Percentiles rank a stretch among this genome's conserved stretches.
Evolutionary conservation across 2,329 filamentous ascomycete genomes (phyloP).

Genomic region (Mollisia scopiformis): DNA sequence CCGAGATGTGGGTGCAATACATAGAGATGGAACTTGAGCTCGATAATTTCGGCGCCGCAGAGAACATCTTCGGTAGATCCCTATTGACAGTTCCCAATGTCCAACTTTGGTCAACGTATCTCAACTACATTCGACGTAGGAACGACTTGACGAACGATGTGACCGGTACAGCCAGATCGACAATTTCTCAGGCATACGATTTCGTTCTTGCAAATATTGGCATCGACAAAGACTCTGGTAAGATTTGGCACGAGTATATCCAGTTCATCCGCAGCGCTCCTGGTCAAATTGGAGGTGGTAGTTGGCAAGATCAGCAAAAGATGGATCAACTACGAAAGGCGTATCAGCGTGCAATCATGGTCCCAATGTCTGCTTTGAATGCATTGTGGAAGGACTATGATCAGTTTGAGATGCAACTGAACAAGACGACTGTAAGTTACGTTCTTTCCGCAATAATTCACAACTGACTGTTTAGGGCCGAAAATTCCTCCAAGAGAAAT

Average conservation of each 20-base stretch:
- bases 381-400: conserved; percentile 97
- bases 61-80: conserved; percentile 81
- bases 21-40: conserved; percentile 87
- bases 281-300: conserved; percentile 79
- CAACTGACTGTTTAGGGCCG: conserved; percentile 64
- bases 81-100: conserved; percentile 81
- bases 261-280: conserved; percentile 89
- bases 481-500: conserved; percentile 92
- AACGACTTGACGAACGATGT: conserved; percentile 86
- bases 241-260: conserved; percentile 93
- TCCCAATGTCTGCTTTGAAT: conserved; percentile 84
- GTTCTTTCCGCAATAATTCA: background rate
- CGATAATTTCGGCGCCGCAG: conserved; percentile 79
- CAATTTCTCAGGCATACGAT: conserved; percentile 86
- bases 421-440: conserved; percentile 83
- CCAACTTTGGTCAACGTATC: conserved; percentile 87
- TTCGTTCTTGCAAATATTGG: conserved; percentile 90
- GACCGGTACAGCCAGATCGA: conserved; percentile 74
- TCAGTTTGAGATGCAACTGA: conserved; percentile 90
- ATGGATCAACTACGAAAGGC: conserved; percentile 92
- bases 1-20: conserved; percentile 88
- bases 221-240: conserved; percentile 86
- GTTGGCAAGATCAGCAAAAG: conserved; percentile 98
- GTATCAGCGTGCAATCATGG: conserved; percentile 85
- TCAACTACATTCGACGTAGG: conserved; percentile 91